Percentiles rank a stretch among this genome's conserved stretches.
phyloP scores from a whole-genome alignment of 78 protist species.

The Tieghemostelium lacteum region DNA sequence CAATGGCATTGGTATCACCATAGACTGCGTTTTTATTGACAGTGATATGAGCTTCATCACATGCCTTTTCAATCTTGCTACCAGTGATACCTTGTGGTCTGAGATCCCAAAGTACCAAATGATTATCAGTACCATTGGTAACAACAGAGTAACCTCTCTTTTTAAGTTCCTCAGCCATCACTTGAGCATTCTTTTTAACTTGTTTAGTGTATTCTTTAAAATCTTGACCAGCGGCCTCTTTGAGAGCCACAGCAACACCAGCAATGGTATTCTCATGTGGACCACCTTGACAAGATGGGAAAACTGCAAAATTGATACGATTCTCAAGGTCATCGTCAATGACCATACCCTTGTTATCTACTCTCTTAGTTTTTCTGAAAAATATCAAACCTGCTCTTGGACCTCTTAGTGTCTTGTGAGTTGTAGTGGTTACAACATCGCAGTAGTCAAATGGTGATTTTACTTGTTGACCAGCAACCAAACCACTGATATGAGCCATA shows the following conservation, averaged over 20 bases:
- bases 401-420: conserved; percentile 99
- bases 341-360: conserved; percentile 50
- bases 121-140: conserved; percentile 99
- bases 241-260: conserved; percentile 96
- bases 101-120: conserved; percentile 96
- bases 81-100: conserved; percentile 95
- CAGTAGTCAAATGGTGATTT: conserved; percentile 92
- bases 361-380: conserved; percentile 90
- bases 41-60: conserved; percentile 93
- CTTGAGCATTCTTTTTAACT: conserved; percentile 88
- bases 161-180: conserved; percentile 88
- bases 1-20: conserved; percentile 95
- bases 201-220: conserved; percentile 92
- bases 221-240: conserved; percentile 90
- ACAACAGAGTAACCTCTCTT: conserved; percentile 93
- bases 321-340: conserved; percentile 83
- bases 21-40: conserved; percentile 98
- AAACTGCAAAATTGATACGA: conserved; percentile 94
- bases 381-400: conserved; percentile 99
- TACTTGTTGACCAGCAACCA: conserved; percentile 94
- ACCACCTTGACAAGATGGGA: conserved; percentile 99
- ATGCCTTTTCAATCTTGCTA: conserved; percentile 93
- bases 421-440: conserved; percentile 99
- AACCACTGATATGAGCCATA: conserved; percentile 99
- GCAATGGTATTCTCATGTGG: conserved; percentile 99